Conservation (phyloP, 345 rosid species). For the Arabidopsis suecica region DNA sequence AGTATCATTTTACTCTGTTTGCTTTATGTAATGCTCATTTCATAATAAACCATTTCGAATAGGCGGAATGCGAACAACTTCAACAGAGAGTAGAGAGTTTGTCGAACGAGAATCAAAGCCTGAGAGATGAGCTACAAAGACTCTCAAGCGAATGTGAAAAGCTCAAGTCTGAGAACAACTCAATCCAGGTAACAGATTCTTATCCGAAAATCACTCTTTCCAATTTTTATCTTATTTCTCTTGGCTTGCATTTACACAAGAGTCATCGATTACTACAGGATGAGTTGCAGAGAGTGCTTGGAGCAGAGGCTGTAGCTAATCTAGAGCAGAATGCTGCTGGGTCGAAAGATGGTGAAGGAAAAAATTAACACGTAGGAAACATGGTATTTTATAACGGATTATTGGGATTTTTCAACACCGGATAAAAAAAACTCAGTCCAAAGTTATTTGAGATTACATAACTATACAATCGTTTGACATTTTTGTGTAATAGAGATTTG, state of each 20-base stretch:
- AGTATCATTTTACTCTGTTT: not conserved
- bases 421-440: not conserved
- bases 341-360: constrained; percentile 51
- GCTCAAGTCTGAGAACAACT: constrained; percentile 78
- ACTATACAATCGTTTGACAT: constrained; percentile 41
- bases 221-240: not conserved
- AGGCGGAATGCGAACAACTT: constrained; percentile 97
- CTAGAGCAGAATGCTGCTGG: constrained; percentile 57
- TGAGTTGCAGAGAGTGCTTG: constrained; percentile 67
- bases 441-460: constrained; percentile 36
- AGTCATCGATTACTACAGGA: constrained; percentile 55
- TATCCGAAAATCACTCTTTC: not conserved
- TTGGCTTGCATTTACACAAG: not conserved
- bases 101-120: constrained; percentile 62
- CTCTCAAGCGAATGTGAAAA: constrained; percentile 88
- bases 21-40: constrained; percentile 12
- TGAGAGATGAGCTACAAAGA: constrained; percentile 80
- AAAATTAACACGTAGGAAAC: constrained; percentile 43
- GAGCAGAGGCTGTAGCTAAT: constrained; percentile 76
- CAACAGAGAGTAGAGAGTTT: constrained; percentile 76
- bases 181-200: constrained; percentile 66
- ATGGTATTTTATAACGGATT: constrained; percentile 12
- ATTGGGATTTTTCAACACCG: constrained; percentile 31
- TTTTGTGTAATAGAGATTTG: constrained; percentile 38
- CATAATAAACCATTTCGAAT: not conserved